Conservation (phyloP, 129 eudicot genomes). For the Rutidosis leptorrhynchoides region DNA sequence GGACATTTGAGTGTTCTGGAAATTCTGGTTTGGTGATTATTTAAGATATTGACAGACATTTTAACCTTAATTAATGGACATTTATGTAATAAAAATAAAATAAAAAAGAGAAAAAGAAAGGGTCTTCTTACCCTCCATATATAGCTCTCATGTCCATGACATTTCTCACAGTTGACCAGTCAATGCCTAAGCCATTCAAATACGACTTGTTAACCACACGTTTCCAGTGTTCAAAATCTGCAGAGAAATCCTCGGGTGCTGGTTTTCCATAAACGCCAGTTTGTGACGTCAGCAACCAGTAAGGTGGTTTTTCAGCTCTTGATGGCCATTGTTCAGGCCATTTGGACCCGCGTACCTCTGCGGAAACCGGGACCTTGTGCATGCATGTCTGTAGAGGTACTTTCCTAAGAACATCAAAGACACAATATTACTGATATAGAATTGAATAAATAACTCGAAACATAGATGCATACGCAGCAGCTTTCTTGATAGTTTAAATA, state of each 20-base stretch:
- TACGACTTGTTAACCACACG: slow-evolving; percentile 77
- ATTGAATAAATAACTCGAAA: slow-evolving; percentile 5
- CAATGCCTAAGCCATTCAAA: slow-evolving; percentile 63
- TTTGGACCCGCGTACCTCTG: slow-evolving; percentile 56
- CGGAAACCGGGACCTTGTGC: slow-evolving; percentile 68
- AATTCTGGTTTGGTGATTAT: background rate
- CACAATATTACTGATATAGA: background rate
- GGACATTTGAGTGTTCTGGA: background rate
- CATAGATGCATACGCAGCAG: background rate
- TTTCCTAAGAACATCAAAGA: slow-evolving; percentile 46
- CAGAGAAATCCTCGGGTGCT: slow-evolving; percentile 85
- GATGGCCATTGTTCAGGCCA: slow-evolving; percentile 87
- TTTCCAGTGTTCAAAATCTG: slow-evolving; percentile 92
- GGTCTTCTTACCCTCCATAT: slow-evolving; percentile 76
- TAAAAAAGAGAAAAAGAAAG: background rate
- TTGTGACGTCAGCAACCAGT: slow-evolving; percentile 72
- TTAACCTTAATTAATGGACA: background rate
- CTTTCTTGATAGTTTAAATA: background rate
- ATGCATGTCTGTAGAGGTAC: slow-evolving; percentile 82
- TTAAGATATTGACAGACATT: background rate
- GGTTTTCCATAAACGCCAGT: slow-evolving; percentile 94
- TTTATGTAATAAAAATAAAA: background rate
- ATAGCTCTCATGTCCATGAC: slow-evolving; percentile 90
- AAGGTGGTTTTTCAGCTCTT: slow-evolving; percentile 57
- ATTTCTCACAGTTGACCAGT: slow-evolving; percentile 82